A percentile compares a stretch with the other conserved stretches of the same genome.
Conservation (phyloP, 306 rosid species). For the Cicer yamashitae region DNA sequence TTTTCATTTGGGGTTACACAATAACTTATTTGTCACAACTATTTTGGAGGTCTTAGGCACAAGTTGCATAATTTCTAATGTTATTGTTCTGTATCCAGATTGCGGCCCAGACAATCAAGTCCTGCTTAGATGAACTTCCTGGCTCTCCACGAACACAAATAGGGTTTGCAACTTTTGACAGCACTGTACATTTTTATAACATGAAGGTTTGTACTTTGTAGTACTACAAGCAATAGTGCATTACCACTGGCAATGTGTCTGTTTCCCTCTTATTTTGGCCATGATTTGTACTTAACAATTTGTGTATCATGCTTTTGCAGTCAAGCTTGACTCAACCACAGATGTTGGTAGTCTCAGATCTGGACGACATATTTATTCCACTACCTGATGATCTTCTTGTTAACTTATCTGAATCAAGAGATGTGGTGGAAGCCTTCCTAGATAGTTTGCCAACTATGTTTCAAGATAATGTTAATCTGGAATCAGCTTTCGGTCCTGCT, state of each 20-base stretch:
- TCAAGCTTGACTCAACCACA: constrained; percentile 96
- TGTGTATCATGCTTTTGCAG: constrained; percentile 59
- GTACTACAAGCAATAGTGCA: constrained; percentile 37
- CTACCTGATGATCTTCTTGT: constrained; percentile 99
- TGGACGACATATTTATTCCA: constrained; percentile 96
- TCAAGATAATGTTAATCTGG: constrained; percentile 84
- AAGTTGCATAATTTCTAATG: constrained; percentile 26
- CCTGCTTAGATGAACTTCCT: constrained; percentile 93
- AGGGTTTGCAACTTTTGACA: constrained; percentile 98
- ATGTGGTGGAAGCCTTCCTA: constrained; percentile 88
- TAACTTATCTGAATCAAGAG: constrained; percentile 95
- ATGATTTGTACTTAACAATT: constrained; percentile 40
- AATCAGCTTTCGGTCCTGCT: constrained; percentile 98
- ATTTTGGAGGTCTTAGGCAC: constrained; percentile 27
- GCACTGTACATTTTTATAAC: constrained; percentile 95
- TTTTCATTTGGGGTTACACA: constrained; percentile 37
- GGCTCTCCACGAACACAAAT: constrained; percentile 98
- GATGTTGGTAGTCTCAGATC: constrained; percentile 98
- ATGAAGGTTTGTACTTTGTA: constrained; percentile 74
- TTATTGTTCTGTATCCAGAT: constrained; percentile 59
- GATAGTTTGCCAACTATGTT: constrained; percentile 98
- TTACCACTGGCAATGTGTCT: constrained; percentile 22
- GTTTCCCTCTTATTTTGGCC: constrained; percentile 20
- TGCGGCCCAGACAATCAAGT: constrained; percentile 88
- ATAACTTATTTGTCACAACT: constrained; percentile 1